Evolutionary conservation across 352 stramenopile genomes (phyloP).

Genomic region (Phytophthora brassicae): DNA sequence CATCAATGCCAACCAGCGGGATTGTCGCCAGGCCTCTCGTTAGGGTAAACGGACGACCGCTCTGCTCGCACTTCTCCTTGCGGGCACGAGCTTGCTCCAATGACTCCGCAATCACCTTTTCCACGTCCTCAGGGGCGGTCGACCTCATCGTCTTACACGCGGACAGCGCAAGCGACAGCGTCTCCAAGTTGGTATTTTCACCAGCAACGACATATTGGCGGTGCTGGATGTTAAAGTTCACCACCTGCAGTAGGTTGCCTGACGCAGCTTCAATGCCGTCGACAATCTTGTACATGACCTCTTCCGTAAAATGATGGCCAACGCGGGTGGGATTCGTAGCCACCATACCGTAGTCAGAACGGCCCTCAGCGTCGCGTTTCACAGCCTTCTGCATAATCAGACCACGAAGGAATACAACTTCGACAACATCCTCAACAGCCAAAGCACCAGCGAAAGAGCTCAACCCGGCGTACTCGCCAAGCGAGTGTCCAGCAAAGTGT

Average conservation of each 20-base stretch:
- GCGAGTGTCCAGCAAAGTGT: slow-evolving; percentile 86
- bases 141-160: slow-evolving; percentile 49
- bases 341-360: slow-evolving; percentile 89
- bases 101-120: slow-evolving; percentile 55
- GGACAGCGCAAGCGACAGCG: slow-evolving; percentile 66
- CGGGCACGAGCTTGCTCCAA: slow-evolving; percentile 55
- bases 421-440: slow-evolving; percentile 69
- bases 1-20: slow-evolving; percentile 85
- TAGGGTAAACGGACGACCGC: slow-evolving; percentile 62
- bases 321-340: slow-evolving; percentile 81
- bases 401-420: slow-evolving; percentile 85
- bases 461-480: slow-evolving; percentile 86
- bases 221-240: slow-evolving; percentile 89
- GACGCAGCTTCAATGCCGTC: slow-evolving; percentile 59
- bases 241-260: slow-evolving; percentile 79
- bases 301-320: slow-evolving; percentile 68
- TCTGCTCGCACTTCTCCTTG: slow-evolving; percentile 59
- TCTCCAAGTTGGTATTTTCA: slow-evolving; percentile 81
- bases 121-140: slow-evolving; percentile 45
- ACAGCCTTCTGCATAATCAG: slow-evolving; percentile 67
- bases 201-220: slow-evolving; percentile 86
- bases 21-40: slow-evolving; percentile 79
- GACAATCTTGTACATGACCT: slow-evolving; percentile 70
- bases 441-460: slow-evolving; percentile 76
- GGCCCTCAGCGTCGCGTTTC: slow-evolving; percentile 54